A percentile compares a stretch with the other conserved stretches of the same genome.
These are phyloP conservation scores for Rhodotorula sp. DNA, from an alignment of 1,284 basidiomycete genomes.

Conservation along the genomic window DNA sequence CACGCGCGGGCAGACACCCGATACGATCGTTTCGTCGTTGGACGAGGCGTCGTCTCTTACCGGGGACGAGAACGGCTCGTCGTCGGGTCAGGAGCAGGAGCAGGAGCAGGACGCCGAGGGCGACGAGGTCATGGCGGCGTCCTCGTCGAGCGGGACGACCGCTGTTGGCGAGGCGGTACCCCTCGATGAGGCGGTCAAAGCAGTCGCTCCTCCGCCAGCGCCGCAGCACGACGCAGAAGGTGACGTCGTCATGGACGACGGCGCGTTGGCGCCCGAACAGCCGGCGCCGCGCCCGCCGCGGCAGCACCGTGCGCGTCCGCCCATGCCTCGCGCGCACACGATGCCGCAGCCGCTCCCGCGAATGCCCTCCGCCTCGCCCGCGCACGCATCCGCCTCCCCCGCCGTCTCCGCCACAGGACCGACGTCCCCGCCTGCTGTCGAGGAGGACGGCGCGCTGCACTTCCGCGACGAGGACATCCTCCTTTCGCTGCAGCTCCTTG, in stretches of 20 bases:
- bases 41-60: conserved; percentile 30
- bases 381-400: not conserved
- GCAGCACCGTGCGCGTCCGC: not conserved
- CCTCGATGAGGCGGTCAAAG: not conserved
- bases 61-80: conserved; percentile 31
- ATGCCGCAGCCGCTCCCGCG: not conserved
- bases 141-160: conserved; percentile 3
- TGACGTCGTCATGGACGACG: conserved; percentile 31
- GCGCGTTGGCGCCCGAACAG: not conserved
- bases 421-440: not conserved
- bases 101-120: conserved; percentile 19
- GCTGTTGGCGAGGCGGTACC: not conserved
- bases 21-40: conserved; percentile 29
- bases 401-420: not conserved
- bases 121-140: conserved; percentile 2
- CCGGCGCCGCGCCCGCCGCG: not conserved
- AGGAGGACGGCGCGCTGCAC: conserved; percentile 10
- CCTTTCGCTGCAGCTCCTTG: conserved; percentile 84
- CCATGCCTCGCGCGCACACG: not conserved
- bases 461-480: conserved; percentile 96
- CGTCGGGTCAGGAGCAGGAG: conserved; percentile 18
- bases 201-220: not conserved
- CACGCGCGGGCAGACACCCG: conserved; percentile 33
- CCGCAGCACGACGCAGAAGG: conserved; percentile 12
- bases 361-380: not conserved